Evolutionary conservation across 2,329 filamentous ascomycete genomes (phyloP), one percentile per base, ranked within the genome.

Genomic region (Diaporthe sp.): DNA sequence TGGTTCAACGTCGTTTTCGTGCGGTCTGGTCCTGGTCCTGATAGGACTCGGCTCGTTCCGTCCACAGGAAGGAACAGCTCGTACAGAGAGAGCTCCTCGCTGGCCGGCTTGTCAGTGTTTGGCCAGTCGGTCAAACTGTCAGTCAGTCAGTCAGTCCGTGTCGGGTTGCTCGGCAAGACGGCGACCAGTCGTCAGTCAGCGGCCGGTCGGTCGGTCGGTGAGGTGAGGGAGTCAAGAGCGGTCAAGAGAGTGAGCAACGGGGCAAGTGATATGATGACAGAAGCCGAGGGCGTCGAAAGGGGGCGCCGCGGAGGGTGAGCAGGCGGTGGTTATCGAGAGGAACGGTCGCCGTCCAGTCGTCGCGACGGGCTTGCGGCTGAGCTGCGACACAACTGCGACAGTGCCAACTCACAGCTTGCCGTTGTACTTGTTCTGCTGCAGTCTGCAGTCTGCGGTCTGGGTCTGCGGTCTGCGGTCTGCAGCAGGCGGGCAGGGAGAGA

Each of bases 401-500:
- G 71, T 65, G 71, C 55, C 57, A 65, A 22, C 58, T 65, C 60
- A 65, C 31, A 70, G 44, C 22, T 60, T 74, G 72, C 57, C 42
- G 71, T 57, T 65, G 55, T 39, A n/a, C 55, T 42, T 67, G 37
- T 42, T 53, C 20, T 71, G 39, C 72, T 76, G 75, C 75, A 76
- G 72, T 70, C 58, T 75, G 75, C 60, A 67, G 75, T 60, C 44
- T 68, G 63, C 44, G 44, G 61, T 42, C 72, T 76, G 75, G 71
- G 72, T 71, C 71, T 71, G 75, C 65, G 73, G 72, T 68, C 65
- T 71, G 75, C 65, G 73, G 72, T 68, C 65, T 42, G 65, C 63
- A 53, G 65, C 49, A 70, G 47, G 65, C 49, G 34, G 13, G 65
- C 34, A 70, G 65, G 49, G 65, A 70, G 65, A 55, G n/a, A 61